Evolutionary conservation across 768 basidiomycete species (phyloP).

Genomic region (Mycena latifolia): DNA sequence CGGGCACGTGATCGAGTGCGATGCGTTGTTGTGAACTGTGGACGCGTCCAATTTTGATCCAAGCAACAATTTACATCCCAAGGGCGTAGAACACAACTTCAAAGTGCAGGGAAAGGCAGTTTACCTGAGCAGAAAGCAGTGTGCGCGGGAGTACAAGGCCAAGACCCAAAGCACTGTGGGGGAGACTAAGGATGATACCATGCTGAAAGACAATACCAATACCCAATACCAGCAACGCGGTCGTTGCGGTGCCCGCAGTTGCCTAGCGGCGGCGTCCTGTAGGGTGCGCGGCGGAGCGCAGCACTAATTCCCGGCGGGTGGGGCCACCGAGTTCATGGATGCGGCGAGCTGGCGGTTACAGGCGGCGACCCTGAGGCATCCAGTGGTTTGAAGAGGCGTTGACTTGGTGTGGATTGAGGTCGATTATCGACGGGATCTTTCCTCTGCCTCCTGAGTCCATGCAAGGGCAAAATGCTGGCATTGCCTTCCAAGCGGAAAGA

Average conservation of each 20-base stretch:
- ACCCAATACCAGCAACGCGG: too few species aligned
- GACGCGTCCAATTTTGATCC: too few species aligned
- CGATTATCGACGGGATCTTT: too few species aligned
- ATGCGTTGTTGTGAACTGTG: too few species aligned
- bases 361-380: not conserved
- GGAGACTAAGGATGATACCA: not conserved
- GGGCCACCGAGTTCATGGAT: not conserved
- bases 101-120: constrained; percentile 17
- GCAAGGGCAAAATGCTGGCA: too few species aligned
- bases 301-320: not conserved
- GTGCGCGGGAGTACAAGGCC: constrained; percentile 30
- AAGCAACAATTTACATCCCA: too few species aligned
- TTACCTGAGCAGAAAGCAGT: constrained; percentile 10
- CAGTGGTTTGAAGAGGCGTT: not conserved
- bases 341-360: not conserved
- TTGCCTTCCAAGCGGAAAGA: too few species aligned
- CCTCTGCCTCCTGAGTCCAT: too few species aligned
- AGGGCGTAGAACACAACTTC: too few species aligned
- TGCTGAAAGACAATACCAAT: not conserved
- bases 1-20: too few species aligned
- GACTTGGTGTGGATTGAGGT: too few species aligned
- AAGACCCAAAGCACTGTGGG: too few species aligned
- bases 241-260: not conserved
- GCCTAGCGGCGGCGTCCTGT: constrained; percentile 7
- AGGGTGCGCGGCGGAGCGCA: constrained; percentile 1